Conservation (phyloP, 495 filamentous ascomycete genomes). For the Aspergillus baeticus region DNA sequence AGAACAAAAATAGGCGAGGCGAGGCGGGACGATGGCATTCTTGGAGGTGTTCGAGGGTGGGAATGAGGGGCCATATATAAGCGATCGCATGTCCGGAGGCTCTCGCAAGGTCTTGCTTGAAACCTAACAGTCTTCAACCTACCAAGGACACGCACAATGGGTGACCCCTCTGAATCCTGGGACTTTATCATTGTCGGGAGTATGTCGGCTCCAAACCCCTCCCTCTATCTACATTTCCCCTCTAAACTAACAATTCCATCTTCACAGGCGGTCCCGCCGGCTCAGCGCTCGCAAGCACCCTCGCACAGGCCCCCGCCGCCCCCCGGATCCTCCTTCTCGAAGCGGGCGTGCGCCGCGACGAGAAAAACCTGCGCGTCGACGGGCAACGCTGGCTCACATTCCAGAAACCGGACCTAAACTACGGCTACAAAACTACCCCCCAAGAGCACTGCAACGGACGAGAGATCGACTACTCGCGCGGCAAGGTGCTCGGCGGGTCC, state of each 20-base stretch:
- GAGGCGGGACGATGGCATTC: no score
- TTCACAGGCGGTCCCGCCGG: slow-evolving; percentile 62
- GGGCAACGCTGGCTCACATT: slow-evolving; percentile 55
- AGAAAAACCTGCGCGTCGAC: slow-evolving; percentile 43
- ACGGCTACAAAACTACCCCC: slow-evolving; percentile 58
- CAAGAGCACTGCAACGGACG: slow-evolving; percentile 52
- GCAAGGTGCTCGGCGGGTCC: slow-evolving; percentile 59
- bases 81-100: no score
- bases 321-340: slow-evolving; percentile 58
- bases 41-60: no score
- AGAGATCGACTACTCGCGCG: slow-evolving; percentile 55
- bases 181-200: slow-evolving; percentile 13
- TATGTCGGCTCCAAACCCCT: not conserved
- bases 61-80: no score
- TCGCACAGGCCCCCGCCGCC: slow-evolving; percentile 42
- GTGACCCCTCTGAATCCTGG: not conserved
- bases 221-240: not conserved
- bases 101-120: no score
- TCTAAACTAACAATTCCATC: slow-evolving; percentile 1
- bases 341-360: slow-evolving; percentile 51
- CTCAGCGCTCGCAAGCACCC: slow-evolving; percentile 43
- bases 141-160: no score
- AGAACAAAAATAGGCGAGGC: no score
- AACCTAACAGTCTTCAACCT: no score
- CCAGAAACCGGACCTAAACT: slow-evolving; percentile 49